phyloP scores from a whole-genome alignment of 1,284 basidiomycete species.

The Sutorius eximius region DNA sequence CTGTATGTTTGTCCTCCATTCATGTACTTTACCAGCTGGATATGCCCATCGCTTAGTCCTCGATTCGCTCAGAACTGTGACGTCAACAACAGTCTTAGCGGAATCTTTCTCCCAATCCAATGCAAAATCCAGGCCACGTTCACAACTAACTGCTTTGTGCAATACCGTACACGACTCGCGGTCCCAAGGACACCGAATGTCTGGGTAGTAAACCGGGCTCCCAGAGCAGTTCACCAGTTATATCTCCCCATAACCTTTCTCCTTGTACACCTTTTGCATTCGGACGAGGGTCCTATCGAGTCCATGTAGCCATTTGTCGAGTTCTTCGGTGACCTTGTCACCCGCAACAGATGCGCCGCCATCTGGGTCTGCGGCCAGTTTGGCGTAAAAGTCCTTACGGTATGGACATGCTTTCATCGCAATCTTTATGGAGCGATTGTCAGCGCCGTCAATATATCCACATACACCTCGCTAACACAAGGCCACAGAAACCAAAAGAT shows the following conservation, averaged over 20 bases:
- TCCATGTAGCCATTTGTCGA: constrained; percentile 68
- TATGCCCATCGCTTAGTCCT: too few species aligned
- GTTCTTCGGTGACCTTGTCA: constrained; percentile 68
- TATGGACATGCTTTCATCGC: constrained; percentile 98
- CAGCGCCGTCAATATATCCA: not conserved
- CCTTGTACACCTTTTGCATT: constrained; percentile 73
- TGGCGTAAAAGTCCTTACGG: constrained; percentile 86
- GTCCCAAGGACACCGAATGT: not conserved
- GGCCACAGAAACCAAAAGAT: not conserved
- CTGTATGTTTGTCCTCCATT: not conserved
- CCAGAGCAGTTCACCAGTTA: not conserved
- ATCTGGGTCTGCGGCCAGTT: constrained; percentile 74
- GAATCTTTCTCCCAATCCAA: not conserved
- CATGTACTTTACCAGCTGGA: not conserved
- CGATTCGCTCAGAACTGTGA: too few species aligned
- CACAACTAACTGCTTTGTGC: not conserved
- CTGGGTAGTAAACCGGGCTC: not conserved
- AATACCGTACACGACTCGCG: not conserved
- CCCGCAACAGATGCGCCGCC: constrained; percentile 56
- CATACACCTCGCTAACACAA: not conserved
- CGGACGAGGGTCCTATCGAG: constrained; percentile 70
- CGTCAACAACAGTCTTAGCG: too few species aligned
- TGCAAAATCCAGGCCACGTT: not conserved
- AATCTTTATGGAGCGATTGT: constrained; percentile 6
- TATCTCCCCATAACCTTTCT: constrained; percentile 41